Evolutionary conservation across 345 rosid genomes (phyloP), one percentile per base, ranked within the genome.

Genomic region (Murraya koenigii): DNA sequence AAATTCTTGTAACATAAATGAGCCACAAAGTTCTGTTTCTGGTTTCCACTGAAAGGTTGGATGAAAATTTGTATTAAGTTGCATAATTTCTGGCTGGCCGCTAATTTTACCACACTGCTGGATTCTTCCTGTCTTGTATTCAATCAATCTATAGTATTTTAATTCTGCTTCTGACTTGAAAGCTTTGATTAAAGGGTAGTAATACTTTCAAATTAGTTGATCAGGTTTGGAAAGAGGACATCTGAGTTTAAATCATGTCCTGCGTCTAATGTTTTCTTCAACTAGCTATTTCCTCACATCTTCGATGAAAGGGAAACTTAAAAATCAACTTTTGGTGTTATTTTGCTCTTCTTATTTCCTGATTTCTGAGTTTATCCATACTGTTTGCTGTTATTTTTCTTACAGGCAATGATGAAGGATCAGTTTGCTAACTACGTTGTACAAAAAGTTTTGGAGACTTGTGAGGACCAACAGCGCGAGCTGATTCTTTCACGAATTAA

Each of bases 401-500:
- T 74, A 2, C 80, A 93, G 97, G 95, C 92, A 19, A 92, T 93
- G 97, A 91, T 93, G 97, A 93, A 93, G 82, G 97, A 93, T 80
- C 97, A 90, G 81, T 92, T 90, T 86, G 97, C 93, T 5, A 92
- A 92, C 76, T 92, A 92, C 38, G 97, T 92, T n/a, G 93, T 92
- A 65, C 97, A 92, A 75, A 92, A 92, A 84, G 95, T 92, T 70
- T 84, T 92, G 44, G 95, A 92, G 86, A 90, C 95, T 36, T 90
- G 97, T 59, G 92, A 91, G 47, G 97, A 91, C 76, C 91, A 88
- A 32, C 92, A 90, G 74, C 94, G 90, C 0, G 97, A 89, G 82
- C 79, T 90, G 78, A 88, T 92, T 76, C 92, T 90, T 68, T 79
- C 89, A 1, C 91, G 97, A 25, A 88, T 92, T 47, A 92, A 88